Evolutionary conservation across 805 yeast species (phyloP), one percentile per base, ranked within the genome.

Genomic region (Diddensiella santjacobensis): DNA sequence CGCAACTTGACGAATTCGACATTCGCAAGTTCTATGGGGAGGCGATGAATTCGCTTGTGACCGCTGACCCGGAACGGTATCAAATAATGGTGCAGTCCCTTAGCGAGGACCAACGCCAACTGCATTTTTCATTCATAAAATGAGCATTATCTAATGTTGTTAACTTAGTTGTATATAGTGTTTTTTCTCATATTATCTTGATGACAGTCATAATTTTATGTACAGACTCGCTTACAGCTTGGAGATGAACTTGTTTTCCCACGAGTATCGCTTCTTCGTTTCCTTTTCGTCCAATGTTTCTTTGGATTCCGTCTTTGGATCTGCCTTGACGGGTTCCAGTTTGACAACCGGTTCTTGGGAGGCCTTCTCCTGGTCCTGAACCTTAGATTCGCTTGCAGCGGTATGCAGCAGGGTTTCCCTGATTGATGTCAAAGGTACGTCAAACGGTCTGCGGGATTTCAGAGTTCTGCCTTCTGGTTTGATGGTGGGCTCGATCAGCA

Each of bases 381-480:
- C 23, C 19, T 33, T n/a, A 45, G 20, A 38, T 44, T 46, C n/a
- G 13, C 41, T 31, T 20, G 22, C 23, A 15, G 18, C n/a, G 33
- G 15, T 23, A 20, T n/a, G 11, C n/a, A 15, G 18, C 31, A 50
- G 5, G 38, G 17, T 33, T 38, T 38, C 41, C n/a, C 8, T 26
- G 11, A 8, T 26, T 8, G 31, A 13, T 8, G 22, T 43, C n/a
- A 40, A 10, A 4, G 52, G 45, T 20, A 50, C 47, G 24, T 37
- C 37, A 6, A 33, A 38, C 17, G 55, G 54, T 36, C 57, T 39
- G 24, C 17, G n/a, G 15, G 11, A 15, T 4, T 45, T 45, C 38
- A 35, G 18, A 6, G 6, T 15, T 5, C 26, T 29, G 13, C 15
- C 17, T 5, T 40, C 44, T 3, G 37, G 11, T n/a, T 40, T 31